Percentiles rank a stretch among this genome's conserved stretches.
phyloP scores from a whole-genome alignment of 1,284 basidiomycete species.

The Trichosporon ovoides region DNA sequence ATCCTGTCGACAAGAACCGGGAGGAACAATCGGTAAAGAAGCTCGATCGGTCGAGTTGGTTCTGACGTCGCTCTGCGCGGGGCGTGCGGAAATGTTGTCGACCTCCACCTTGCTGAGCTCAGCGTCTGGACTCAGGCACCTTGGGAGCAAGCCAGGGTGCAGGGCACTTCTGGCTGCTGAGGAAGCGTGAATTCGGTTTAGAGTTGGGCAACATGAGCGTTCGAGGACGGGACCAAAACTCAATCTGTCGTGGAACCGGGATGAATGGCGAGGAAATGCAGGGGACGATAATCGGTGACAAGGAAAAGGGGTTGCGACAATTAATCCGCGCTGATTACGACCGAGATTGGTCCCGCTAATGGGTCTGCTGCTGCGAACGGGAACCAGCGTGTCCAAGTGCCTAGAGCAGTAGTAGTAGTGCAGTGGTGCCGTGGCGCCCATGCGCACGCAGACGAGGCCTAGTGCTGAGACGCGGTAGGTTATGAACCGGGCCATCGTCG shows the following conservation, averaged over 20 bases:
- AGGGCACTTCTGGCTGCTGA: too few relatives aligned
- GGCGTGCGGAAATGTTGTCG: slow-evolving; percentile 2
- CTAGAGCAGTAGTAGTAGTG: too few relatives aligned
- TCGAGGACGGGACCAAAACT: slow-evolving; percentile 3
- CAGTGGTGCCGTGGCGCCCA: neutral
- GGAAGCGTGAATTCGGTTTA: neutral
- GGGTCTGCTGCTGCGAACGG: neutral
- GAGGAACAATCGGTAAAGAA: neutral
- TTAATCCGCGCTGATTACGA: neutral
- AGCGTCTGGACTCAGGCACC: neutral
- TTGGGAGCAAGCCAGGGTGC: neutral
- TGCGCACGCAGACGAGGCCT: too few relatives aligned
- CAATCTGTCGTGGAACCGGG: neutral
- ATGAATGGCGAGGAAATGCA: neutral
- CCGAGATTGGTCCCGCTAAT: slow-evolving; percentile 1
- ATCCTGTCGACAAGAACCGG: neutral
- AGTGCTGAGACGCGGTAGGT: too few relatives aligned
- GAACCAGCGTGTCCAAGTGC: too few relatives aligned
- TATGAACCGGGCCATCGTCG: too few relatives aligned
- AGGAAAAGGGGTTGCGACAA: slow-evolving; percentile 2
- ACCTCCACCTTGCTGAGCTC: slow-evolving; percentile 3
- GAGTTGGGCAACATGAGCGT: neutral
- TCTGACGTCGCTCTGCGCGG: neutral
- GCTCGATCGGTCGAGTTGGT: too few relatives aligned
- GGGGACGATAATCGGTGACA: neutral